Conservation (phyloP, 129 eudicot species). For the Flaveria robusta region DNA sequence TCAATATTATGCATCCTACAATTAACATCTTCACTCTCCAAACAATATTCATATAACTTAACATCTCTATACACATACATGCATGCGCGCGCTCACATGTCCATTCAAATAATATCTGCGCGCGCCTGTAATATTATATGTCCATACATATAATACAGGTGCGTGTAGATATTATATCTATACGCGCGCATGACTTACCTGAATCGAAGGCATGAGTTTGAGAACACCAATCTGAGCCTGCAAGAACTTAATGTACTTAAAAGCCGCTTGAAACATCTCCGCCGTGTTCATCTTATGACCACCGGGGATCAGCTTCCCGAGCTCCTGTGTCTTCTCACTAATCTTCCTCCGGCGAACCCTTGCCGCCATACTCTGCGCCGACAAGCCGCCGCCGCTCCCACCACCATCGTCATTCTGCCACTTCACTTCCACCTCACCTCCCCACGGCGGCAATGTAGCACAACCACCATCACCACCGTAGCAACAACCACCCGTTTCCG, state of each 20-base stretch:
- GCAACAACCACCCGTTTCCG: slow-evolving; percentile 24
- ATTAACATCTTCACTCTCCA: too few species aligned
- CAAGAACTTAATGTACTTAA: slow-evolving; percentile 66
- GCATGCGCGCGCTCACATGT: too few species aligned
- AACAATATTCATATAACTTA: too few species aligned
- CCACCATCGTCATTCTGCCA: slow-evolving; percentile 8
- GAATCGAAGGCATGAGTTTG: slow-evolving; percentile 42
- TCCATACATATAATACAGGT: too few species aligned
- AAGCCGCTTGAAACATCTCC: slow-evolving; percentile 70
- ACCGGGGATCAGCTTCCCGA: slow-evolving; percentile 66
- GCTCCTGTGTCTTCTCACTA: slow-evolving; percentile 62
- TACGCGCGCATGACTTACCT: slow-evolving; percentile 21
- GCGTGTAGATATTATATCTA: too few species aligned
- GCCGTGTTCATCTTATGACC: slow-evolving; percentile 68
- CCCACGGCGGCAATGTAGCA: neutral
- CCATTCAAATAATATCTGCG: too few species aligned
- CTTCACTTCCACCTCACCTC: neutral
- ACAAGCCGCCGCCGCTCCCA: slow-evolving; percentile 1
- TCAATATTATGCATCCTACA: neutral
- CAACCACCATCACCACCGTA: neutral
- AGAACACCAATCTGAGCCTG: slow-evolving; percentile 79
- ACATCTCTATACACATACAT: too few species aligned
- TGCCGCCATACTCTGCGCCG: slow-evolving; percentile 69
- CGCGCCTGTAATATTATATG: neutral
- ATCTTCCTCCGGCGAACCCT: slow-evolving; percentile 68